phyloP scores from a whole-genome alignment of 225 moss, liverwort and hornwort species.

The Sphagnum tenellum region DNA sequence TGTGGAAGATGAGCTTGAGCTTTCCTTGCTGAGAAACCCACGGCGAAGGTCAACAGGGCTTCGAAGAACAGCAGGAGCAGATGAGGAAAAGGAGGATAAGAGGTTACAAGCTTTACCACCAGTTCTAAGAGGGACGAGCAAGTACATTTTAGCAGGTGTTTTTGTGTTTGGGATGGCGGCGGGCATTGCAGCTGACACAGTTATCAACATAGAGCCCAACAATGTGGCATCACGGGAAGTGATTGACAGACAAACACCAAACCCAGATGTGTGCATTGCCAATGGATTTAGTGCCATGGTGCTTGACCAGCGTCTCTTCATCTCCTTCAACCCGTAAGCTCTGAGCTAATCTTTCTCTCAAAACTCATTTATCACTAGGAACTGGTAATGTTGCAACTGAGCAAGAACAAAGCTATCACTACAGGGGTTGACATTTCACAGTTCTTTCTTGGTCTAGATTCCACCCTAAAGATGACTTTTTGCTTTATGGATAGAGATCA shows the following conservation, averaged over 20 bases:
- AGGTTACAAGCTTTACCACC: constrained; percentile 7
- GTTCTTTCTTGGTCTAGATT: too few relatives aligned
- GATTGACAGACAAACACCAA: constrained; percentile 93
- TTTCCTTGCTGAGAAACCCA: constrained; percentile 26
- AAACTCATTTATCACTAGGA: too few relatives aligned
- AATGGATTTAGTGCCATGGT: constrained; percentile 99
- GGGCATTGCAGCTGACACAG: constrained; percentile 81
- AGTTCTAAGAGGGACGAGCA: constrained; percentile 33
- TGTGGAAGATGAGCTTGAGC: constrained; percentile 28
- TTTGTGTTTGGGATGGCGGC: constrained; percentile 87
- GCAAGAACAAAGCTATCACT: too few relatives aligned
- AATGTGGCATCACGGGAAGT: constrained; percentile 94
- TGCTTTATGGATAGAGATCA: too few relatives aligned
- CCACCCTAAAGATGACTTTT: too few relatives aligned
- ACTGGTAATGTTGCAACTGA: too few relatives aligned
- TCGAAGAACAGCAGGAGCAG: constrained; percentile 18
- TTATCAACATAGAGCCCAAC: constrained; percentile 80
- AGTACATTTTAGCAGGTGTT: constrained; percentile 68
- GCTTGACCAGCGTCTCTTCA: constrained; percentile 90
- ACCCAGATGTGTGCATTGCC: constrained; percentile 91
- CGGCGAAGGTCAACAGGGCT: constrained; percentile 28
- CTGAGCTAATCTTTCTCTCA: not conserved
- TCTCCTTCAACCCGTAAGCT: constrained; percentile 94
- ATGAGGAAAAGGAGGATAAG: constrained; percentile 18
- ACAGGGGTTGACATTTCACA: too few relatives aligned